Evolutionary conservation across 176 grass and related monocot species (phyloP).

Genomic region (Ensete glaucum): DNA sequence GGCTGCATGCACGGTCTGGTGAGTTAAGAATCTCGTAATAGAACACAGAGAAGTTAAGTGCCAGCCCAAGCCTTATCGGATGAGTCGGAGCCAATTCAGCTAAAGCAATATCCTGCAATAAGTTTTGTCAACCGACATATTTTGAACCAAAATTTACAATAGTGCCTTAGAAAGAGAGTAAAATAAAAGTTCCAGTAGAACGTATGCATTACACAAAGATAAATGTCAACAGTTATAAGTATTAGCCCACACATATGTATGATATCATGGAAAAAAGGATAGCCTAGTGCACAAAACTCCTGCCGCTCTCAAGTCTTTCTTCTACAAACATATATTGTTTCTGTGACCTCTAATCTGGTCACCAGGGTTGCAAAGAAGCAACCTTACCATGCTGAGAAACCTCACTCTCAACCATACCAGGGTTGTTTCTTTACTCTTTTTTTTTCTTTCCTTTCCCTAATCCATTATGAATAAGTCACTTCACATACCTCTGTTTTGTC

Average conservation of each 20-base stretch:
- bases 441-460: too few relatives aligned
- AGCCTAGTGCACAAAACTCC: not conserved
- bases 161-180: not conserved
- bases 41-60: slow-evolving; percentile 52
- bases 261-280: not conserved
- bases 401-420: not conserved
- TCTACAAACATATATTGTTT: not conserved
- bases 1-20: slow-evolving; percentile 44
- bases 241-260: not conserved
- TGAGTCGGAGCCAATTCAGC: slow-evolving; percentile 46
- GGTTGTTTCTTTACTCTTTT: too few relatives aligned
- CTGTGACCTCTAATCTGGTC: not conserved
- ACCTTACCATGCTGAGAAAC: not conserved
- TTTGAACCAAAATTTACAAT: not conserved
- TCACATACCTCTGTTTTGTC: too few relatives aligned
- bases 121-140: not conserved
- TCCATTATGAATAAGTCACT: too few relatives aligned
- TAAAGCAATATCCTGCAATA: slow-evolving; percentile 33
- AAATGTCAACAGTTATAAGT: not conserved
- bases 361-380: not conserved
- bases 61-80: slow-evolving; percentile 53
- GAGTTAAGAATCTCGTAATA: slow-evolving; percentile 58
- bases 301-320: not conserved
- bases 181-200: not conserved
- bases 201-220: not conserved